Percentiles rank a stretch among this genome's conserved stretches.
Evolutionary conservation across 805 yeast species (phyloP).

Genomic region (Yarrowia divulgata): DNA sequence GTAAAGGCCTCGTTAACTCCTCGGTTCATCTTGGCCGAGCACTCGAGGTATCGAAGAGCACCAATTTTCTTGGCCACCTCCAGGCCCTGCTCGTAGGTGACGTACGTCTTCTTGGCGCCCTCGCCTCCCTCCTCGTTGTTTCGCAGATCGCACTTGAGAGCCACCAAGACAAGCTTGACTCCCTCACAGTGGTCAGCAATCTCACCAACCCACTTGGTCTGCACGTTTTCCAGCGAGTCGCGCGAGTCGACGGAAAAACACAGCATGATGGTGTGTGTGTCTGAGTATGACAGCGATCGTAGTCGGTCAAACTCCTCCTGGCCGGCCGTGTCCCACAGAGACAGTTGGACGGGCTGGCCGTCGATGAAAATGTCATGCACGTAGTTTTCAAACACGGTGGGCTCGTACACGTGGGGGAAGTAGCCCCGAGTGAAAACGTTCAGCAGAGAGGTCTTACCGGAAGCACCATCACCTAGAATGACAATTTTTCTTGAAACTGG

Average conservation of each 20-base stretch:
- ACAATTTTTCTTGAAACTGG: conserved; percentile 88
- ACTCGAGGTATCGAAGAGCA: conserved; percentile 92
- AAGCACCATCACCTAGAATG: conserved; percentile 97
- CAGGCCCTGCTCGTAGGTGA: conserved; percentile 91
- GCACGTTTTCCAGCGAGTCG: conserved; percentile 93
- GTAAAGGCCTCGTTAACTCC: conserved; percentile 99
- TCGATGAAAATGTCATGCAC: conserved; percentile 97
- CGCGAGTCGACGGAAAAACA: conserved; percentile 94
- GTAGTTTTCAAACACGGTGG: conserved; percentile 96
- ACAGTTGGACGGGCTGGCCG: conserved; percentile 87
- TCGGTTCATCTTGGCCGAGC: conserved; percentile 94
- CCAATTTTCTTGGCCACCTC: conserved; percentile 92
- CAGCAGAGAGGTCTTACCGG: conserved; percentile 94
- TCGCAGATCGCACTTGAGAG: conserved; percentile 92
- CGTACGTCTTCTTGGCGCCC: conserved; percentile 55
- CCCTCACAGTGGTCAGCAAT: conserved; percentile 97
- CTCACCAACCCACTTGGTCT: conserved; percentile 96
- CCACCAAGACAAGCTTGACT: conserved; percentile 90
- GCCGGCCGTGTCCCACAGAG: conserved; percentile 99
- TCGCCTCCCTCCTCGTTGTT: conserved; percentile 59
- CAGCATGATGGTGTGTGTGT: conserved; percentile 95
- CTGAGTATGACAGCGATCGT: conserved; percentile 89
- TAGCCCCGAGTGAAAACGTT: conserved; percentile 97
- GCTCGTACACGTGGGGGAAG: conserved; percentile 97
- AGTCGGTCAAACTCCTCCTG: conserved; percentile 97